phyloP scores from a whole-genome alignment of 257 asterid species.

The Petunia axillaris region DNA sequence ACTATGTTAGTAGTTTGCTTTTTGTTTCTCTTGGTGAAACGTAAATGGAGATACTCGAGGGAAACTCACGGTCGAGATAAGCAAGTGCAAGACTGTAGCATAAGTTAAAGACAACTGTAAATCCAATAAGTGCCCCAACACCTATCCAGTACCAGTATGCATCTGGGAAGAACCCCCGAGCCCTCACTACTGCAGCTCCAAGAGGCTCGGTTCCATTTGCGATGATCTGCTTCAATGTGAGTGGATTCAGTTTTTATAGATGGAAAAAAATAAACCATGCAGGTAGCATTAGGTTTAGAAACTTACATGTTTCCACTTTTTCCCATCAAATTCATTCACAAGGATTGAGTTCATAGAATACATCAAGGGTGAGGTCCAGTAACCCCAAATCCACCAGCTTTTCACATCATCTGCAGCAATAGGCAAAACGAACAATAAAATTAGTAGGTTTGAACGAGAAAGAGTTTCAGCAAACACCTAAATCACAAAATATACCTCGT shows the following conservation, averaged over 20 bases:
- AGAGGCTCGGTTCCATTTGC: constrained; percentile 34
- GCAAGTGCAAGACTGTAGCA: constrained; percentile 37
- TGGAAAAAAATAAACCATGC: not conserved
- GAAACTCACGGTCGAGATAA: constrained; percentile 60
- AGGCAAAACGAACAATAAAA: constrained; percentile 18
- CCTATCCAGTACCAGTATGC: constrained; percentile 55
- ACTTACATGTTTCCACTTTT: constrained; percentile 61
- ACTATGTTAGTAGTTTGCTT: not conserved
- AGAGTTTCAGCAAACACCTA: constrained; percentile 12
- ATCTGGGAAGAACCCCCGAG: constrained; percentile 43
- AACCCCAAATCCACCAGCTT: constrained; percentile 85
- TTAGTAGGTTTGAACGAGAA: not conserved
- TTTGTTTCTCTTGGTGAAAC: constrained; percentile 5
- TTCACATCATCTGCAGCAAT: constrained; percentile 43
- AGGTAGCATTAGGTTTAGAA: not conserved
- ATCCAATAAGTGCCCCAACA: constrained; percentile 43
- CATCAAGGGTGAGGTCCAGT: constrained; percentile 72
- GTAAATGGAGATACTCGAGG: not conserved
- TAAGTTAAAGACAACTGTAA: constrained; percentile 36
- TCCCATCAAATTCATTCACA: constrained; percentile 64
- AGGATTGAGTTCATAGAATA: constrained; percentile 65
- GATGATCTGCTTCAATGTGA: constrained; percentile 18
- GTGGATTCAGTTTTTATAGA: not conserved
- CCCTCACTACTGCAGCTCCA: constrained; percentile 35
- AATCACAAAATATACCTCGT: constrained; percentile 47